Base-by-base conservation (phyloP, 2,329 filamentous ascomycete genomes). In the Colletotrichum sidae region DNA sequence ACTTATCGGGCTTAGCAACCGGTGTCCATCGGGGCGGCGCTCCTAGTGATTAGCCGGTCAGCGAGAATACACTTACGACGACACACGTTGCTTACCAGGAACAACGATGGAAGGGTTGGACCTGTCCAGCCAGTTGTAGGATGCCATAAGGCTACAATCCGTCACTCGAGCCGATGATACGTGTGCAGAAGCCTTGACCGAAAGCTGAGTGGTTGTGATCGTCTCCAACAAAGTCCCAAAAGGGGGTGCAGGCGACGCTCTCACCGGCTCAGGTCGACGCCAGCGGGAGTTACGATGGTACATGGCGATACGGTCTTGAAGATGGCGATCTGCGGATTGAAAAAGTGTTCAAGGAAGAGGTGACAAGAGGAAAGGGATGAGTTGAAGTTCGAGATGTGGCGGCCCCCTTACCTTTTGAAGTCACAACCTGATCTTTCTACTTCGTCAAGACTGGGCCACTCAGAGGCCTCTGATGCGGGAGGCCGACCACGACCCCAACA, bases 11-110 rank as follows among this genome's bases (percentile, higher is more conserved):
- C 4, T 70, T 41, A 1, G 67, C 8, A 1, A 77, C 76, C 1
- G 84, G 84, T 1, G 80, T 81, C 84, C 84, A 88, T 11, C 70
- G 72, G 2, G 83, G 80, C 11, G 85, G 85, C 68, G 75, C 78
- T n/a, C 84, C 84, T 85, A 60, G 44, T 35, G 25, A 25, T 25
- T 25, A 25, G 4, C 34, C 41, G n/a, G 34, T 67, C 25, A 67
- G 42, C 44, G 15, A 17, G 15, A 33, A 8, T 9, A 15, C 8
- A 2, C 2, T 5, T 13, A 11, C 33, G 33, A 17, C 6, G n/a
- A 15, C 4, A 2, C 4, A 34, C 34, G 44, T 2, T 8, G 12
- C 71, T 13, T 68, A 76, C 78, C 77, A 10, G 78, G 78, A 12
- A 79, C 57, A 25, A 75, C 25, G 12, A 80, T 75, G 0, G 70